Conservation (phyloP, 768 basidiomycete genomes). For the Pleurotus platypus region DNA sequence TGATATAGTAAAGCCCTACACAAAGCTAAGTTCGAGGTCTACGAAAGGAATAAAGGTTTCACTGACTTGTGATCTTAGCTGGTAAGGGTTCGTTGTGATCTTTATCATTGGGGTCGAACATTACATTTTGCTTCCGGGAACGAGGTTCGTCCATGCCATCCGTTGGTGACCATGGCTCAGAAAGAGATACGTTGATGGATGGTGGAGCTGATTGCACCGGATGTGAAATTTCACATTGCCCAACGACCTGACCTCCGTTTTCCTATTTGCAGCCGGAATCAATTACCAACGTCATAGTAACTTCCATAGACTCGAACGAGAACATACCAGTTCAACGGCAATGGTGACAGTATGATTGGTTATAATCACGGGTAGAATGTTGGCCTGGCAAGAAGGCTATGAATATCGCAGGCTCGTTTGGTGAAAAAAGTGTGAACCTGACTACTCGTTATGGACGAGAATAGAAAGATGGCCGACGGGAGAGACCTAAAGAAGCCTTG, state of each 20-base stretch:
- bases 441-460: constrained; percentile 86
- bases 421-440: constrained; percentile 32
- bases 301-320: background rate
- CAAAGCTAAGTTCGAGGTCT: background rate
- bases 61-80: constrained; percentile 63
- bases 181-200: constrained; percentile 26
- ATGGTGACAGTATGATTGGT: constrained; percentile 97
- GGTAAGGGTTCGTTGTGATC: constrained; percentile 50
- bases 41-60: background rate
- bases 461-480: constrained; percentile 91
- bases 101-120: constrained; percentile 59
- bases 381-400: constrained; percentile 41
- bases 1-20: constrained; percentile 81
- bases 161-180: constrained; percentile 40
- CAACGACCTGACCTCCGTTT: constrained; percentile 75
- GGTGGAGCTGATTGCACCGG: constrained; percentile 44
- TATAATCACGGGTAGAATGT: constrained; percentile 86
- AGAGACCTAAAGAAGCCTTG: constrained; percentile 89
- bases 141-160: constrained; percentile 52
- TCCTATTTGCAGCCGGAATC: constrained; percentile 36
- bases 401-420: background rate
- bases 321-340: constrained; percentile 74
- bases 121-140: constrained; percentile 53
- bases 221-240: constrained; percentile 93
- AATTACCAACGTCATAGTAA: too few species aligned